phyloP scores from a whole-genome alignment of 805 yeast species.

The Pichia membranifaciens region DNA sequence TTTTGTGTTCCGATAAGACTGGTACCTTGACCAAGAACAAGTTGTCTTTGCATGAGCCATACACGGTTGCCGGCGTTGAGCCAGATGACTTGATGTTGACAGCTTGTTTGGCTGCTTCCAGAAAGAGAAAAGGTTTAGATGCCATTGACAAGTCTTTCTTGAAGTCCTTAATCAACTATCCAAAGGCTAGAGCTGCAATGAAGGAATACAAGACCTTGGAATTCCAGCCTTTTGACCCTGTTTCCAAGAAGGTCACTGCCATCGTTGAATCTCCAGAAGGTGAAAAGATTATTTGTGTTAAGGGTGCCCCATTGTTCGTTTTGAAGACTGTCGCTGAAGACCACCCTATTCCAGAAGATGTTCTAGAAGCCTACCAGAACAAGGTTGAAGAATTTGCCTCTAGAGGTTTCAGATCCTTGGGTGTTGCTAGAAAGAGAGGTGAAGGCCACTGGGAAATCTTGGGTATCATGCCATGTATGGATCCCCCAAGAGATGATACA shows the following conservation, averaged over 20 bases:
- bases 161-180: slow-evolving; percentile 81
- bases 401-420: slow-evolving; percentile 97
- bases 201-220: slow-evolving; percentile 91
- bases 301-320: slow-evolving; percentile 97
- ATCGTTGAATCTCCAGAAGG: slow-evolving; percentile 94
- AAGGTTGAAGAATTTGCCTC: slow-evolving; percentile 97
- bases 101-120: slow-evolving; percentile 95
- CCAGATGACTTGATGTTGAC: slow-evolving; percentile 95
- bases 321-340: slow-evolving; percentile 95
- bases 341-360: slow-evolving; percentile 91
- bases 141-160: slow-evolving; percentile 96
- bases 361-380: slow-evolving; percentile 91
- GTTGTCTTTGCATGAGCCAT: slow-evolving; percentile 92
- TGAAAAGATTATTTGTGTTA: slow-evolving; percentile 90
- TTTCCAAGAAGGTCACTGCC: slow-evolving; percentile 93
- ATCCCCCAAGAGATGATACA: slow-evolving; percentile 98
- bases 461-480: slow-evolving; percentile 98
- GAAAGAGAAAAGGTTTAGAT: slow-evolving; percentile 97
- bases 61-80: slow-evolving; percentile 96
- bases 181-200: slow-evolving; percentile 88
- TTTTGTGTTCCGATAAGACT: slow-evolving; percentile 90
- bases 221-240: slow-evolving; percentile 98
- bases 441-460: slow-evolving; percentile 97
- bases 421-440: slow-evolving; percentile 98
- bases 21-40: slow-evolving; percentile 94